Conservation (phyloP, 345 rosid genomes). For the Eucalyptus cloeziana region DNA sequence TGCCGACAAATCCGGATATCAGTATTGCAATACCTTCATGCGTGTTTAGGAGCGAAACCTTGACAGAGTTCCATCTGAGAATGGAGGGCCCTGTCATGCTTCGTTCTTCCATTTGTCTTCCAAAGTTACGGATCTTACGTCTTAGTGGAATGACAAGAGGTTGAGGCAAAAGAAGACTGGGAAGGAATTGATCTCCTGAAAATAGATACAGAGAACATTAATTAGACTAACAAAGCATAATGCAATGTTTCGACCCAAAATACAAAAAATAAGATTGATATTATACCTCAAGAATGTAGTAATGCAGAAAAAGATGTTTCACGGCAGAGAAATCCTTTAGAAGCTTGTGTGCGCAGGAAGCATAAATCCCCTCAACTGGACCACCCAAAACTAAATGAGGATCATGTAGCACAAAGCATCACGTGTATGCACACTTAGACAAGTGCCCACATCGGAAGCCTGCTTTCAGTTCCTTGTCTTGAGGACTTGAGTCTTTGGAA, state of each 20-base stretch:
- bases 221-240: neutral
- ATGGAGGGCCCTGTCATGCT: fast-evolving
- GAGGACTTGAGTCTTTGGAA: no score
- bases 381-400: no score
- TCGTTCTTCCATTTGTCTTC: no score
- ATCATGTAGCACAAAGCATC: no score
- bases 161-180: neutral
- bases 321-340: fast-evolving
- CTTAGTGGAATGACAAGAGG: neutral
- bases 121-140: fast-evolving
- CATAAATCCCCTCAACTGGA: neutral
- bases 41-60: neutral
- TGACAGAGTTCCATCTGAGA: fast-evolving
- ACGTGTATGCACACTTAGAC: no score
- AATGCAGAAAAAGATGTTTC: no score
- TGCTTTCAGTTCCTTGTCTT: no score
- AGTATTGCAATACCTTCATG: fast-evolving
- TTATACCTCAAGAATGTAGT: no score
- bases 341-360: neutral
- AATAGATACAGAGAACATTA: neutral
- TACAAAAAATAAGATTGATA: no score
- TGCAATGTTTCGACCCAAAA: no score
- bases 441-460: no score
- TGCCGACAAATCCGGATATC: no score
- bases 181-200: neutral